Evolutionary conservation across 176 grass and related monocot species (phyloP).

Genomic region (Aegilops tauschii): DNA sequence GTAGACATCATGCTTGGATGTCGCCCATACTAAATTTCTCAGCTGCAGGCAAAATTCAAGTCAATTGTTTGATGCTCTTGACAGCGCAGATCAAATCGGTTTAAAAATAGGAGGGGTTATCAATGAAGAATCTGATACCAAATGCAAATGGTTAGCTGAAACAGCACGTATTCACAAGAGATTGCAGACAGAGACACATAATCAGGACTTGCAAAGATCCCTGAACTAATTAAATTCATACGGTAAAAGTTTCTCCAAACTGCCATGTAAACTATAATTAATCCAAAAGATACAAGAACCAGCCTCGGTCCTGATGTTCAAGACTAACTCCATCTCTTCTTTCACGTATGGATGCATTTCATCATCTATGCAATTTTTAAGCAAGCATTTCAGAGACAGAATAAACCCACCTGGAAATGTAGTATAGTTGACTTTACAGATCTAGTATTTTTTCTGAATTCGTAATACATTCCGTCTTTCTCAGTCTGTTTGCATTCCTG

Average conservation of each 20-base stretch:
- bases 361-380: not conserved
- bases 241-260: conserved; percentile 8
- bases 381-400: not conserved
- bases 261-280: not conserved
- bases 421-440: conserved; percentile 90
- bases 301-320: not conserved
- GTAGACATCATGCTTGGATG: conserved; percentile 81
- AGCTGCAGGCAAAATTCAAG: conserved; percentile 48
- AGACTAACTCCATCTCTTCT: not conserved
- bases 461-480: conserved; percentile 71
- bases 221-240: not conserved
- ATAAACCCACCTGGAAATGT: conserved; percentile 75
- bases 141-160: not conserved
- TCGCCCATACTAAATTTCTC: conserved; percentile 83
- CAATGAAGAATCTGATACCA: not conserved
- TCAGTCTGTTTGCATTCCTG: conserved; percentile 77
- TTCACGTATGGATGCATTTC: not conserved
- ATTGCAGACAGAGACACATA: not conserved
- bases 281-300: conserved; percentile 2
- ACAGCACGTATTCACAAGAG: conserved; percentile 25
- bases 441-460: conserved; percentile 85
- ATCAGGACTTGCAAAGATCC: not conserved
- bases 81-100: not conserved
- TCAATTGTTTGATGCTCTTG: conserved; percentile 11
- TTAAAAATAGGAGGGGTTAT: not conserved